Conservation (phyloP, 108 stramenopile genomes). For the Stephanodiscus triporus region DNA sequence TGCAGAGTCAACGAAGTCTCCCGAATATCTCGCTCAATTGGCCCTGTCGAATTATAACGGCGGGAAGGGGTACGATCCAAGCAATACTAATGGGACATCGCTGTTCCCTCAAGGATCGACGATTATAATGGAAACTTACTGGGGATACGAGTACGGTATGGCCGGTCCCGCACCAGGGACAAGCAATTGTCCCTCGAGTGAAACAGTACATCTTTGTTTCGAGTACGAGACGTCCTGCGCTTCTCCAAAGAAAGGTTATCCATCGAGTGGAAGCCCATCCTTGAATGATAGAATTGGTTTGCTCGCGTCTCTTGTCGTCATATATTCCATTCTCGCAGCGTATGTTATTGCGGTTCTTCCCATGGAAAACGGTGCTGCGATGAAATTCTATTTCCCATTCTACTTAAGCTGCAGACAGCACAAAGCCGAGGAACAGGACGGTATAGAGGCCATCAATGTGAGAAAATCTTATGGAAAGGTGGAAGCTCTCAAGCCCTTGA, state of each 20-base stretch:
- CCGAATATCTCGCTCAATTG: constrained; percentile 47
- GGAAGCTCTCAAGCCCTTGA: constrained; percentile 57
- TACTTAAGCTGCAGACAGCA: not conserved
- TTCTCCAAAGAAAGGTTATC: constrained; percentile 18
- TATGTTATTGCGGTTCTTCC: constrained; percentile 54
- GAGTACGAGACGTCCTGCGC: constrained; percentile 12
- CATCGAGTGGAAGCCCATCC: constrained; percentile 43
- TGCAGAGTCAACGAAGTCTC: constrained; percentile 38
- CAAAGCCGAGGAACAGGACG: constrained; percentile 16
- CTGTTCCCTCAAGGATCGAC: constrained; percentile 37
- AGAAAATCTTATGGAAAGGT: constrained; percentile 55
- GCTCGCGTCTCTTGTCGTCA: constrained; percentile 38
- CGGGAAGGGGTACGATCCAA: constrained; percentile 20
- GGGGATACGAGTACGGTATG: no score
- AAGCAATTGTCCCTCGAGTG: constrained; percentile 32
- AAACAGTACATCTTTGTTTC: constrained; percentile 23
- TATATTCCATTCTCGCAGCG: constrained; percentile 52
- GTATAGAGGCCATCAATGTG: constrained; percentile 42
- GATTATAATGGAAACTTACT: constrained; percentile 5
- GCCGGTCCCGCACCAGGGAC: no score
- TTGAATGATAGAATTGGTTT: constrained; percentile 46
- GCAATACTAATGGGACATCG: constrained; percentile 34
- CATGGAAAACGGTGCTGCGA: constrained; percentile 55
- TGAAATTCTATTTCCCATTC: constrained; percentile 50
- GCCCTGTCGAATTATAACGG: constrained; percentile 29